Conservation (phyloP, 78 protist genomes). For the Anaeramoeba ignava region DNA sequence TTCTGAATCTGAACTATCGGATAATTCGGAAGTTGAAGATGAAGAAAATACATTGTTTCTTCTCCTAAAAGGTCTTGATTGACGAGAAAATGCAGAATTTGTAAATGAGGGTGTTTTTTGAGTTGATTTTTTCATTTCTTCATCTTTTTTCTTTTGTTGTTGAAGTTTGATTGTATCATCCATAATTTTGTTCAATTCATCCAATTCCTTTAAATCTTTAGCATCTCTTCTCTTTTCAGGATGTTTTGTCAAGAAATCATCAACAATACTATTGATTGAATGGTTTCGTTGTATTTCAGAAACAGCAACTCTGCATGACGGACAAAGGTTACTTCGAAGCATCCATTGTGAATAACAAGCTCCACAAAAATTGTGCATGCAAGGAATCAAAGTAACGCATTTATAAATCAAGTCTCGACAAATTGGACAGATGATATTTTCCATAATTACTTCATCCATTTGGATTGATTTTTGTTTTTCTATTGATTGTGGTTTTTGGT, state of each 20-base stretch:
- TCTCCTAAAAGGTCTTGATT: background rate
- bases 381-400: background rate
- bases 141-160: background rate
- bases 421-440: background rate
- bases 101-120: background rate
- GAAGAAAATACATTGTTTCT: background rate
- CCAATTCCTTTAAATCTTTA: background rate
- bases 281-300: background rate
- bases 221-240: background rate
- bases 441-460: too few species aligned
- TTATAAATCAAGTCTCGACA: background rate
- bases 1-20: background rate
- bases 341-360: background rate
- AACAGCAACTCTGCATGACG: background rate
- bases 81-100: background rate
- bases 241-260: background rate
- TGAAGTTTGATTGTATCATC: too few species aligned
- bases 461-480: too few species aligned
- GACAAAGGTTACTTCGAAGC: background rate
- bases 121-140: background rate
- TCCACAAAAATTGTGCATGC: background rate
- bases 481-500: too few species aligned
- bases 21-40: background rate
- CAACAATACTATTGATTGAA: background rate
- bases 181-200: background rate